These are phyloP conservation scores for Epichloe baconii DNA, from an alignment of 2,329 filamentous ascomycete species.

Conservation along the genomic window DNA sequence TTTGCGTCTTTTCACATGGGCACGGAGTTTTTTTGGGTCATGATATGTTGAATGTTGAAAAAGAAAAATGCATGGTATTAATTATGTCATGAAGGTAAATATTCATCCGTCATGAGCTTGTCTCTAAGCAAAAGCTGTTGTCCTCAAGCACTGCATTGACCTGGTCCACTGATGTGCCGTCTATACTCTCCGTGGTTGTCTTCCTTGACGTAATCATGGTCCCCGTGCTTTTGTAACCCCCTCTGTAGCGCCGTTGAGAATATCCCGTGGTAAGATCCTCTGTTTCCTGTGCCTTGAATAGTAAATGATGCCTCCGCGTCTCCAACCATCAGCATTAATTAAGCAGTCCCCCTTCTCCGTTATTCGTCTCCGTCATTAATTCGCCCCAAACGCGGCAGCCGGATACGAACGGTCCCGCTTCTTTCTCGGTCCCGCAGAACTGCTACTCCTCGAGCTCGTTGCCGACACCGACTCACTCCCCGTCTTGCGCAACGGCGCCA, in stretches of 20 bases:
- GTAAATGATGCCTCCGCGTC: too few relatives aligned
- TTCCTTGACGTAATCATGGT: too few relatives aligned
- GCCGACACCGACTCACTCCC: constrained; percentile 23
- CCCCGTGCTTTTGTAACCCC: too few relatives aligned
- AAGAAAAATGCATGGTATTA: not conserved
- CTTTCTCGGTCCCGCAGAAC: constrained; percentile 36
- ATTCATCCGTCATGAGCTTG: not conserved
- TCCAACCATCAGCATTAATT: not conserved
- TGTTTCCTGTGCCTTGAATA: too few relatives aligned
- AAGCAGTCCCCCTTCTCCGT: not conserved
- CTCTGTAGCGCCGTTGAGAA: too few relatives aligned
- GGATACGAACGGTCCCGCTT: constrained; percentile 50
- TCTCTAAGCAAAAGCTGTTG: too few relatives aligned
- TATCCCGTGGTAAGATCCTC: too few relatives aligned
- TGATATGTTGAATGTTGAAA: not conserved
- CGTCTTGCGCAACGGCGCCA: constrained; percentile 16
- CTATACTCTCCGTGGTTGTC: too few relatives aligned
- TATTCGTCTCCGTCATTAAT: not conserved
- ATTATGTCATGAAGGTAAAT: not conserved
- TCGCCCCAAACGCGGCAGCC: constrained; percentile 43
- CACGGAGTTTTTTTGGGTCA: constrained; percentile 1
- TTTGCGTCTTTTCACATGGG: constrained; percentile 3
- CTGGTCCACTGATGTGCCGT: too few relatives aligned
- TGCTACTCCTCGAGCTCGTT: constrained; percentile 44
- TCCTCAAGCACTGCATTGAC: too few relatives aligned